Base-by-base conservation (phyloP, 2,329 filamentous ascomycete genomes). In the Colletotrichum godetiae region DNA sequence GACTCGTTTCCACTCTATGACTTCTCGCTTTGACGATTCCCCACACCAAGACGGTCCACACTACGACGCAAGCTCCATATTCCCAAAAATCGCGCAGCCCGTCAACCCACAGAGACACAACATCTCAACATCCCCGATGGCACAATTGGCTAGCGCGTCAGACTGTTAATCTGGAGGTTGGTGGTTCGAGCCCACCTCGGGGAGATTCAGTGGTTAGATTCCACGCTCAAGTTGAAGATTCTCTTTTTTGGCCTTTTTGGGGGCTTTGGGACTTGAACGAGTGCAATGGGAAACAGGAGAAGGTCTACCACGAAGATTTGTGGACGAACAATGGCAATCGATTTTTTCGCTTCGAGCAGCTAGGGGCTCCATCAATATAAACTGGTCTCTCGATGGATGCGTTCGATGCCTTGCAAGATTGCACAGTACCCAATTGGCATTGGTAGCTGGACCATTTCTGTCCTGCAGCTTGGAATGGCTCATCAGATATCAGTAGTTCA, bases 111-210 rank as follows among this genome's bases (percentile, higher is more conserved):
- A 57, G 19, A 55, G 31, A 31, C 52, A 64, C 2, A 33, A 22
- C 19, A 35, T 59, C 53, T 72, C 65, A 72, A 72, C 64, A 63
- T 72, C 64, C 68, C 68, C 64, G 68, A 72, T 72, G 69, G 69
- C 69, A 72, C 69, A 72, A 72, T 72, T 72, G 69, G 69, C 69
- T 72, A 72, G 69, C 69, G 69, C 69, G 63, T 71, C 68, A 71
- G 68, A 71, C 68, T 71, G 68, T 71, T 71, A 71, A 71, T 71
- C 68, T 71, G 69, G 69, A 72, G 69, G 69, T 72, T 72, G 69
- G 69, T 72, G 69, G 69, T 72, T 72, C 69, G 69, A 72, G 69
- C 69, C 69, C 69, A 72, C 69, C 69, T 72, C 69, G 69, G 69
- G 69, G 69, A 68, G 69, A 46, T 35, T 24, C 24, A 29, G 53